These are phyloP conservation scores for Cardamine chenopodiifolia DNA, from an alignment of 345 rosid species.

Conservation along the genomic window DNA sequence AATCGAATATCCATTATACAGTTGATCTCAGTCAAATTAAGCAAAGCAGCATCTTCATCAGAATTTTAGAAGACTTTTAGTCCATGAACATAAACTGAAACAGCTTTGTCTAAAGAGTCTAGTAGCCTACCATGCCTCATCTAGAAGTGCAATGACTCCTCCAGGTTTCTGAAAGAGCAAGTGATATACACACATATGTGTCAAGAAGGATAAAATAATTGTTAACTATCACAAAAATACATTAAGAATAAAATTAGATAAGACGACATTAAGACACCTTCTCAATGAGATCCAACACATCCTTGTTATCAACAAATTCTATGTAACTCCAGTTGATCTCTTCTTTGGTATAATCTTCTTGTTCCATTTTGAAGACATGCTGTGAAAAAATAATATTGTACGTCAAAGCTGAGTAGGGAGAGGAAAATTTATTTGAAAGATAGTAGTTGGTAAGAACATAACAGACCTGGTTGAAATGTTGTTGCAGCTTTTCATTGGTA, in stretches of 20 bases:
- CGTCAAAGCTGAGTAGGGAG: conserved; percentile 21
- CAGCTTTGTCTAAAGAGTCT: conserved; percentile 26
- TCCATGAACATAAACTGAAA: conserved; percentile 20
- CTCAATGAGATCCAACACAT: conserved; percentile 95
- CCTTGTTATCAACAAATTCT: conserved; percentile 99
- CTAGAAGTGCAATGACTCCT: conserved; percentile 95
- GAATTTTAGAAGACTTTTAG: conserved; percentile 6
- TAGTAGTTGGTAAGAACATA: conserved; percentile 20
- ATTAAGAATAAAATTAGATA: not conserved
- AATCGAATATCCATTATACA: conserved; percentile 32
- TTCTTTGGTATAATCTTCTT: conserved; percentile 97
- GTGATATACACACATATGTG: conserved; percentile 22
- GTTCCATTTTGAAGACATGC: conserved; percentile 99
- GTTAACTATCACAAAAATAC: not conserved
- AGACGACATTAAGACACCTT: conserved; percentile 58
- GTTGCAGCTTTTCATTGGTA: conserved; percentile 98
- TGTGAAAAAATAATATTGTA: conserved; percentile 48
- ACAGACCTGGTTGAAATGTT: conserved; percentile 97
- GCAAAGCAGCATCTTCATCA: conserved; percentile 23
- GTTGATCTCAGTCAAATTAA: conserved; percentile 14
- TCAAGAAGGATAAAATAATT: conserved; percentile 14
- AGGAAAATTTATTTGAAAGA: not conserved
- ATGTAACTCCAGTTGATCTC: conserved; percentile 99
- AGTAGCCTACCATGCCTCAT: conserved; percentile 92
- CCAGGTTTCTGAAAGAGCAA: conserved; percentile 89